Conservation (phyloP, 305 asterid species). For the Solanum hybrid region DNA sequence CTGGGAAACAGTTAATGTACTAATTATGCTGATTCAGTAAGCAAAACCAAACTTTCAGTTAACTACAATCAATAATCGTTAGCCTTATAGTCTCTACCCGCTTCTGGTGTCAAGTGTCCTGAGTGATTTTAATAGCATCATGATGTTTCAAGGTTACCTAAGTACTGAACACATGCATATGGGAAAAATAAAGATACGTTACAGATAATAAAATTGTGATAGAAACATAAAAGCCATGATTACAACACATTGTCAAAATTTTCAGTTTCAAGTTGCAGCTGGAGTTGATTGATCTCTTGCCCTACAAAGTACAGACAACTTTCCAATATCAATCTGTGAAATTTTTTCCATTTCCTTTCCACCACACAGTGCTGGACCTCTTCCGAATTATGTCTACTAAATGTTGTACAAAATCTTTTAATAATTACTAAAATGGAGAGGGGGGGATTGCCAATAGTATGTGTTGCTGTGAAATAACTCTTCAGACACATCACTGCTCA, state of each 20-base stretch:
- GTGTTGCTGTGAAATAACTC: neutral
- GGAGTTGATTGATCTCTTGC: neutral
- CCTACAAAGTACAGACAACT: neutral
- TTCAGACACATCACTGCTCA: neutral
- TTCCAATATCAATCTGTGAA: neutral
- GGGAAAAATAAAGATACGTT: neutral
- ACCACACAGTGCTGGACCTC: neutral
- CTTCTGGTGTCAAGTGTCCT: neutral
- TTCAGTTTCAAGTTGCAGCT: neutral
- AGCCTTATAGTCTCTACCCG: neutral
- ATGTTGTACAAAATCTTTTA: neutral
- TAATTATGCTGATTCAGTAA: no score
- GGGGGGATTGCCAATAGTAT: neutral
- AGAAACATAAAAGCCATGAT: neutral
- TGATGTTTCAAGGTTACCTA: neutral
- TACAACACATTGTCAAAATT: neutral
- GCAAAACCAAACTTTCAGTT: neutral
- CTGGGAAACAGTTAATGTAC: no score
- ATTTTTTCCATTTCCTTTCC: neutral
- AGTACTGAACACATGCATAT: neutral
- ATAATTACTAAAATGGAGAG: neutral
- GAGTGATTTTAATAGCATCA: neutral
- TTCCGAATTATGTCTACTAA: neutral
- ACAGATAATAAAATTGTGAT: neutral
- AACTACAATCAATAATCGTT: neutral